Evolutionary conservation across 257 asterid species (phyloP), one percentile per base, ranked within the genome.

Genomic region (Fraxinus americana): DNA sequence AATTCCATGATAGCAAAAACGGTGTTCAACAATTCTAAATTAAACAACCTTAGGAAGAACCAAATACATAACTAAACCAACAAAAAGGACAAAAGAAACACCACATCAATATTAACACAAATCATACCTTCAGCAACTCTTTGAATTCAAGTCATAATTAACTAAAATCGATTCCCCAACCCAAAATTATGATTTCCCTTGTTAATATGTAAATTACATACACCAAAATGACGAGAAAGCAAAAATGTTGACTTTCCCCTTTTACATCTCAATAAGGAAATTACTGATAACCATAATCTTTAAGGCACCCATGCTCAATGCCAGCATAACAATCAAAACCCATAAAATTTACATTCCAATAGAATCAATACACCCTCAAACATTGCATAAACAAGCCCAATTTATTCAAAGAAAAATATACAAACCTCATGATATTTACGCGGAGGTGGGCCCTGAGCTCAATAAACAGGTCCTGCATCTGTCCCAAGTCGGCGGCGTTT

Each of bases 401-500:
- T 74, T 66, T 76, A 13, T 70, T 73, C 74, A 81, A 11, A 67
- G 48, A 57, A 70, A 32, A 71, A n/a, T 67, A 21, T 4, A 72
- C 57, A 67, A 16, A 93, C 99, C 98, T 88, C 99, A 93, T 92
- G 65, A 96, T 91, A 85, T 96, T 96, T 77, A 93, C 94, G 67
- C 99, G 98, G 32, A 96, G 97, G 80, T 93, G 99, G 30, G 99
- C 98, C 87, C 99, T 91, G 45, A 96, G 99, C 92, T 96, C 99
- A 79, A 89, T 88, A 67, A 96, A 96, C 32, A 96, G 97, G 86
- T 92, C 99, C 67, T 78, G 85, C 99, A 96, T 96, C 87, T 96
- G 98, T n/a, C 98, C 99, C 90, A 96, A 91, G 90, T 96, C 99
- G 78, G 97, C 99, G 72, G 98, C 99, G 85, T 96, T 96, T n/a